Percentiles rank a stretch among this genome's conserved stretches.
phyloP scores from a whole-genome alignment of 352 stramenopile species.

The Phytophthora sp. region DNA sequence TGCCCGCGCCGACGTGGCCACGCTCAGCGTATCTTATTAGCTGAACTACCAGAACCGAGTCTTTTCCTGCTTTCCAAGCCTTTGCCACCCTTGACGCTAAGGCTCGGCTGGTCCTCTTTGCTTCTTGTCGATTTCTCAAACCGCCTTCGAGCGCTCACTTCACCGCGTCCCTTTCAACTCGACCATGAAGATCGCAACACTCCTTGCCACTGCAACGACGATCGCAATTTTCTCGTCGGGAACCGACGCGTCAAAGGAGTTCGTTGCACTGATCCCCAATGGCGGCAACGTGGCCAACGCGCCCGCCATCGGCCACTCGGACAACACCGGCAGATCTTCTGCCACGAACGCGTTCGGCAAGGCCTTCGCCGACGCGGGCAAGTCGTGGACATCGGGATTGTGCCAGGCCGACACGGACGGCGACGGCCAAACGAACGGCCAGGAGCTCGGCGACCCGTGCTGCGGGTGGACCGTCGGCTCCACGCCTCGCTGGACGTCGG shows the following conservation, averaged over 20 bases:
- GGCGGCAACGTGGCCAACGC: conserved; percentile 41
- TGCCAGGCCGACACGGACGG: conserved; percentile 37
- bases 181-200: conserved; percentile 6
- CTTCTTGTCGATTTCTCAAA: too few relatives aligned
- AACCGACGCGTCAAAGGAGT: conserved; percentile 14
- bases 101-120: neutral
- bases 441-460: conserved; percentile 29
- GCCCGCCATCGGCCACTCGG: conserved; percentile 38
- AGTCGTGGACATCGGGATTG: conserved; percentile 43
- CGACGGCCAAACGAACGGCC: conserved; percentile 25
- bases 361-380: conserved; percentile 35
- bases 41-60: conserved; percentile 15
- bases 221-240: neutral
- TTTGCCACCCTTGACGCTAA: neutral
- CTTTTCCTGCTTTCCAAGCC: neutral
- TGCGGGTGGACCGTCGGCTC: conserved; percentile 9
- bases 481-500: conserved; percentile 15
- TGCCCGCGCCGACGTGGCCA: neutral
- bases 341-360: conserved; percentile 38
- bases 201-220: neutral
- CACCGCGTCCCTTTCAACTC: too few relatives aligned
- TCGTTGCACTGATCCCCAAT: conserved; percentile 42
- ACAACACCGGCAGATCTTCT: conserved; percentile 12
- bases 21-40: neutral
- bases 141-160: too few relatives aligned